Evolutionary conservation across 148 eudicot species (phyloP).

Genomic region (Fagopyrum homotropicum): DNA sequence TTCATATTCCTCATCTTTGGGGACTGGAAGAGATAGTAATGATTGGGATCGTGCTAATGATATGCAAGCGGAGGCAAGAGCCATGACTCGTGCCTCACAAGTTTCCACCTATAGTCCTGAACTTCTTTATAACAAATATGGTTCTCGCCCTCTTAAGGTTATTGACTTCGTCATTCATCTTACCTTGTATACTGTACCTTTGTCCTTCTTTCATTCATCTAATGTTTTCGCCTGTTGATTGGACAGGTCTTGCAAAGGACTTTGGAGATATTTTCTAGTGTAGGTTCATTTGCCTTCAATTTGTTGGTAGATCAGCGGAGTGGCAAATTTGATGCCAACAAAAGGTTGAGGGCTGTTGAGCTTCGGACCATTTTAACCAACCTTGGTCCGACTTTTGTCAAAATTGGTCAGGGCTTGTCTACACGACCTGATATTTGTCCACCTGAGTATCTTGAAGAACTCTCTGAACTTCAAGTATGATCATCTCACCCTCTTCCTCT

Average conservation of each 20-base stretch:
- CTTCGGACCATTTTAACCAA: slow-evolving; percentile 62
- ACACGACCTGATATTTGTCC: slow-evolving; percentile 97
- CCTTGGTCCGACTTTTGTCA: slow-evolving; percentile 93
- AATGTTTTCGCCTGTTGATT: neutral
- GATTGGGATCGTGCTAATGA: slow-evolving; percentile 54
- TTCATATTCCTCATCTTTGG: slow-evolving; percentile 15
- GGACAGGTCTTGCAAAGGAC: slow-evolving; percentile 62
- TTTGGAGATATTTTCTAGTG: slow-evolving; percentile 51
- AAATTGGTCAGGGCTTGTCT: slow-evolving; percentile 95
- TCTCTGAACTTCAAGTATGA: slow-evolving; percentile 78
- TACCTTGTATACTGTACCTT: neutral
- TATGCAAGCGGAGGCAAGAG: slow-evolving; percentile 91
- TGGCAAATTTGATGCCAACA: slow-evolving; percentile 50
- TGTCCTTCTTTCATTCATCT: neutral
- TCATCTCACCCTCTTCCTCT: neutral
- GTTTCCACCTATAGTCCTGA: slow-evolving; percentile 75
- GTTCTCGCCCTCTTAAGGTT: slow-evolving; percentile 81
- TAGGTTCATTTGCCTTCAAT: slow-evolving; percentile 71
- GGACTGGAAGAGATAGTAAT: slow-evolving; percentile 20
- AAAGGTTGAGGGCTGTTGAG: slow-evolving; percentile 55
- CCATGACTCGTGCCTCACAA: slow-evolving; percentile 72
- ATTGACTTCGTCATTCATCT: slow-evolving; percentile 2
- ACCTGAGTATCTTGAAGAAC: slow-evolving; percentile 91
- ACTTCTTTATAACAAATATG: slow-evolving; percentile 51
- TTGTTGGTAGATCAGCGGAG: slow-evolving; percentile 74